Percentiles rank a stretch among this genome's conserved stretches.
These are phyloP conservation scores for Arthroderma sp. DNA, from an alignment of 2,329 filamentous ascomycete genomes.

Conservation along the genomic window DNA sequence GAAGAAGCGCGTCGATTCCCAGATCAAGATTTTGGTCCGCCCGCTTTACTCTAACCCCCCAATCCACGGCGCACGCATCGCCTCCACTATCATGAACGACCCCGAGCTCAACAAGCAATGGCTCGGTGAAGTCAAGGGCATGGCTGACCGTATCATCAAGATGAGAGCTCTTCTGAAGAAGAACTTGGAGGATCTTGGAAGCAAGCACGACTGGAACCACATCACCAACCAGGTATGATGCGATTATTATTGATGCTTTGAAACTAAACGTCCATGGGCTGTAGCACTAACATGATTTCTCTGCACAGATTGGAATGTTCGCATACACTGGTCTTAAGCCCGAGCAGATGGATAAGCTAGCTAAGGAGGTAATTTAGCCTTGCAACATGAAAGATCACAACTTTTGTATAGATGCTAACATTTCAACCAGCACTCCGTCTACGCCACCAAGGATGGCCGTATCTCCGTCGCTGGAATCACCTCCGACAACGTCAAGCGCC, in stretches of 20 bases:
- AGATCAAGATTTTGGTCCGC: conserved; percentile 95
- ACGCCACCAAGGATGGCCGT: conserved; percentile 67
- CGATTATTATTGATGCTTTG: not conserved
- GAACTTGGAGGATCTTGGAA: conserved; percentile 87
- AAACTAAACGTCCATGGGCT: not conserved
- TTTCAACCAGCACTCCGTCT: conserved; percentile 62
- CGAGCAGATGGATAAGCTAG: conserved; percentile 80
- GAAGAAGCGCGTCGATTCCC: conserved; percentile 90
- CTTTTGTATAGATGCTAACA: not conserved
- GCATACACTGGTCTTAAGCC: conserved; percentile 88
- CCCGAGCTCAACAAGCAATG: conserved; percentile 78
- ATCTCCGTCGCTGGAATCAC: conserved; percentile 40
- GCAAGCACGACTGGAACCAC: conserved; percentile 96
- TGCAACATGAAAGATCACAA: not conserved
- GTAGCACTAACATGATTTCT: not conserved
- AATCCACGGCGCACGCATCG: conserved; percentile 89
- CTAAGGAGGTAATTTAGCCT: conserved; percentile 56
- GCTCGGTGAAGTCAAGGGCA: conserved; percentile 91
- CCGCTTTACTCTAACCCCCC: conserved; percentile 98
- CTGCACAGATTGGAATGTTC: conserved; percentile 81
- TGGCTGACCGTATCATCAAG: conserved; percentile 97
- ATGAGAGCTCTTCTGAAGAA: conserved; percentile 92
- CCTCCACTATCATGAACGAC: conserved; percentile 81
- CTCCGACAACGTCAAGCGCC: conserved; percentile 35
- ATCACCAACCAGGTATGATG: conserved; percentile 65